Evolutionary conservation across 1,284 basidiomycete species (phyloP), one percentile per base, ranked within the genome.

Genomic region (Tremellales sp.): DNA sequence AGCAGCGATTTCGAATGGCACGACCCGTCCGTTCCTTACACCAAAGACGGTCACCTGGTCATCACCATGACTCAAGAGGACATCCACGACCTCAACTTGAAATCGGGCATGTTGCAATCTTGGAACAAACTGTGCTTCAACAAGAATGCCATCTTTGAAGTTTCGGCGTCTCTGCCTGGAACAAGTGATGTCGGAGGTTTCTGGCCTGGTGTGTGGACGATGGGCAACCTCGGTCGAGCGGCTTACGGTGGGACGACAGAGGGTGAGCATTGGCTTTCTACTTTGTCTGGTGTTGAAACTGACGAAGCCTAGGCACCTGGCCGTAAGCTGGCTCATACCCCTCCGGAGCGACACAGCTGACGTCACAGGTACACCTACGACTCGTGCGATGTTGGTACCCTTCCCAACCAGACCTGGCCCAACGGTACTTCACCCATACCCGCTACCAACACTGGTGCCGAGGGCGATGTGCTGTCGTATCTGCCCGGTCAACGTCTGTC

Each of bases 21-120:
- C 72, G 86, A 89, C 62, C 92, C 93, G 2, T 80, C 77, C 6
- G 85, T 86, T 3, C 77, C 92, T 48, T 87, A 82, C 2, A 98
- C 94, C 2, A 75, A 75, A 47, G 78, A 83, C 60, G 94, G 94
- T n/a, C 77, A 83, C 36, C 80, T 98, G 29, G 79, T 86, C 61
- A 85, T 98, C 63, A 89, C 85, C 0, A 73, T 94, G 51, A 81
- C 79, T 0, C 62, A 82, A 60, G 83, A 83, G 62, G 63, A 76
- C 42, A 85, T 78, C 40, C 84, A 97, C 72, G 81, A 80, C 51
- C 77, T 97, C 54, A 76, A 88, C 62, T 94, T 85, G 69, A 79
- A 83, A 45, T 76, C 74, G 8, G 80, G 78, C 24, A 78, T 78
- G 75, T 47, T 80, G 17, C 76, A 77, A 52, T 69, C 73, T 0